Evolutionary conservation across 768 basidiomycete species (phyloP).

Genomic region (Phallus indusiatus): DNA sequence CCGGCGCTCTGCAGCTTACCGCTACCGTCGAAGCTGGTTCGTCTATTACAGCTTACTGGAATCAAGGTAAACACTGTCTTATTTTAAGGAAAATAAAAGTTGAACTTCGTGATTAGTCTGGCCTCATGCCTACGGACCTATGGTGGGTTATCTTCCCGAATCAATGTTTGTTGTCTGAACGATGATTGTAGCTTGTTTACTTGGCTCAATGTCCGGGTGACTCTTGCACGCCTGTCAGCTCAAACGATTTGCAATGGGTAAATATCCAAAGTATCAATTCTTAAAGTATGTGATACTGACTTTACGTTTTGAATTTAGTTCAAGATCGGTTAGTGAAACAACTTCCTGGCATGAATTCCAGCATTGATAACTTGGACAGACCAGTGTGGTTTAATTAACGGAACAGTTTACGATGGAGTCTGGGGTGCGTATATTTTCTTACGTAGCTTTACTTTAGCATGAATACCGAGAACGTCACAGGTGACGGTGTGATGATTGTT

Average conservation of each 20-base stretch:
- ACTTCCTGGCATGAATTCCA: background rate
- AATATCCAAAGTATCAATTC: background rate
- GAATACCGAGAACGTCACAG: background rate
- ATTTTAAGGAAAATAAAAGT: background rate
- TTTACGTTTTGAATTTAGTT: constrained; percentile 5
- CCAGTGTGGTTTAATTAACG: constrained; percentile 14
- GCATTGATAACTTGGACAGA: background rate
- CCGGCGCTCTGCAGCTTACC: constrained; percentile 10
- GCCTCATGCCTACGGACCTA: constrained; percentile 4
- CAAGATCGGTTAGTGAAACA: constrained; percentile 11
- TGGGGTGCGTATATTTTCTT: constrained; percentile 1
- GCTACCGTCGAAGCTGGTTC: constrained; percentile 11
- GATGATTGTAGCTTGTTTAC: constrained; percentile 9
- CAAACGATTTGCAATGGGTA: constrained; percentile 11
- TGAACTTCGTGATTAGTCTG: background rate
- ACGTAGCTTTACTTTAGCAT: background rate
- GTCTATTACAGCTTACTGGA: constrained; percentile 12
- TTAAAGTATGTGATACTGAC: background rate
- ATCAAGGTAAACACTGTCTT: constrained; percentile 3
- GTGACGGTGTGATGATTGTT: constrained; percentile 11
- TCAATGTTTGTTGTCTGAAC: background rate
- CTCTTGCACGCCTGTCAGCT: constrained; percentile 10
- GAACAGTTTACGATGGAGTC: constrained; percentile 9
- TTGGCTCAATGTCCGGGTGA: constrained; percentile 11
- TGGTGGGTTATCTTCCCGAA: background rate